Base-by-base conservation (phyloP, 108 stramenopile genomes). In the Schizochytrium sp. region DNA sequence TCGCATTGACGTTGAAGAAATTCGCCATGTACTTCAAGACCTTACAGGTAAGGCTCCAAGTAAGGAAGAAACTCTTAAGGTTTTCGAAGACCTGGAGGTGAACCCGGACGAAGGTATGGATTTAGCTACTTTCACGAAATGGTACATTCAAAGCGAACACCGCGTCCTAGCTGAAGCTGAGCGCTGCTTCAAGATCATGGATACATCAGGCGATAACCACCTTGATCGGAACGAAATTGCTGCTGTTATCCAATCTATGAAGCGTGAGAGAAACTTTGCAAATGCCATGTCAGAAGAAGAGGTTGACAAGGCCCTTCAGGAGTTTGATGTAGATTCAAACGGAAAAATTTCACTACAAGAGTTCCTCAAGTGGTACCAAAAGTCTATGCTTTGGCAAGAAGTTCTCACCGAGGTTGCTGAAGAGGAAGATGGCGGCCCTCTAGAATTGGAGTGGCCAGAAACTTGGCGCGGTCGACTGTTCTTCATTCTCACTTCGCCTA, bases 361-460 rank as follows among this genome's bases (percentile, higher is more conserved):
- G 90, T 95, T 95, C 72, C 89, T 91, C 40, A 91, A 93, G 7
- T 96, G 96, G 96, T 96, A 95, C 90, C 64, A 89, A 53, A 87
- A 94, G 42, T 93, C 93, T 5, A 90, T 94, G 53, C 89, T 95
- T 58, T 96, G 92, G 88, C 92, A 94, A 55, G 90, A 92, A 15
- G 95, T 95, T 56, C 91, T 94, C 87, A 90, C 92, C 57, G 88
- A 91, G 38, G 89, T 93, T 57, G 94, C 95, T 72, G 94, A 95
- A 87, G 94, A 91, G 45, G 93, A 94, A 57, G 94, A 92, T 40
- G 91, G 69, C 19, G 90, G 42, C 95, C 94, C 72, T 94, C 95
- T 13, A 5, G n/a, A 5, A 44, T 47, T 87, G 72, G 64, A 91
- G 91, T 56, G 95, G 73, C 49, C 88, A 76, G 46, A 15, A 28